Conservation (phyloP, 257 asterid genomes). For the Solanum chaucha region DNA sequence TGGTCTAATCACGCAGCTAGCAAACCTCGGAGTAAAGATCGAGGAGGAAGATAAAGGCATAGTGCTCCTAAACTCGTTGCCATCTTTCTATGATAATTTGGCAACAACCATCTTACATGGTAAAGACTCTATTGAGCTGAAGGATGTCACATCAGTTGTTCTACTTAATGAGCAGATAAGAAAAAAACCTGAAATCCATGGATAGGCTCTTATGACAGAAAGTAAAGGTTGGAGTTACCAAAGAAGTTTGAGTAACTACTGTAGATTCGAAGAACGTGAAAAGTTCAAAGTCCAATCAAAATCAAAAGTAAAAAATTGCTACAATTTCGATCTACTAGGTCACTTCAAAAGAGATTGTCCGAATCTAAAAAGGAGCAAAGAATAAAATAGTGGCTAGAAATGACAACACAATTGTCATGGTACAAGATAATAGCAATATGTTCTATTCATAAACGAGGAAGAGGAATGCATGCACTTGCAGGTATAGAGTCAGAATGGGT, state of each 20-base stretch:
- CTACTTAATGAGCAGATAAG: not conserved
- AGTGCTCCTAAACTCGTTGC: not conserved
- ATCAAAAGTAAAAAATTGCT: not conserved
- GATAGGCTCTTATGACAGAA: not conserved
- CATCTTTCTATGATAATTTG: not conserved
- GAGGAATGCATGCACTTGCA: not conserved
- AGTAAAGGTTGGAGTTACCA: not conserved
- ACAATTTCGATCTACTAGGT: not conserved
- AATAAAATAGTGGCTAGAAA: no score
- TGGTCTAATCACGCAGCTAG: no score
- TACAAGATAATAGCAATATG: not conserved
- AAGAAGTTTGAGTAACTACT: not conserved
- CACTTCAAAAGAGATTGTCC: not conserved
- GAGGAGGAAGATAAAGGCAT: not conserved
- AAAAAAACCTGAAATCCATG: no score
- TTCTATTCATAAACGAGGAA: no score
- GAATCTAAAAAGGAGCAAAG: no score
- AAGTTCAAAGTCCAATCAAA: not conserved
- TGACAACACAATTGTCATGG: not conserved
- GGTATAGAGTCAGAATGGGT: not conserved
- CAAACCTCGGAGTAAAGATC: not conserved
- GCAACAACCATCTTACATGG: not conserved
- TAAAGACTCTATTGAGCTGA: not conserved
- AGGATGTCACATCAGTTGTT: no score
- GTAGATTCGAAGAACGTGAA: not conserved